Evolutionary conservation across 1,139 yeast species (phyloP).

Genomic region (Saccharomyces hybrid): DNA sequence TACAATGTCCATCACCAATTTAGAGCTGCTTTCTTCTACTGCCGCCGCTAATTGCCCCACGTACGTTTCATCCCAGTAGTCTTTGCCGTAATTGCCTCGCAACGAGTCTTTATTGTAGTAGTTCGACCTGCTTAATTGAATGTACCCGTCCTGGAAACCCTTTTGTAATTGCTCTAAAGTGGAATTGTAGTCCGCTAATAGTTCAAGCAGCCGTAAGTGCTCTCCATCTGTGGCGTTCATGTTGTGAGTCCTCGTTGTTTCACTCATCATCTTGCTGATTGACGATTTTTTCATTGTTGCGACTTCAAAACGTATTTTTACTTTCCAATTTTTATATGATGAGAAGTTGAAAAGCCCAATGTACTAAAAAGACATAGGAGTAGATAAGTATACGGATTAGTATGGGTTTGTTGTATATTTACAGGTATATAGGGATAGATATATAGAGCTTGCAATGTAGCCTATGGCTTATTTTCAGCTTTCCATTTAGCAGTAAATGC

Average conservation of each 20-base stretch:
- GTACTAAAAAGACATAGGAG: neutral
- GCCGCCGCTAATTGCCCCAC: slow-evolving; percentile 17
- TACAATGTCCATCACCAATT: slow-evolving; percentile 2
- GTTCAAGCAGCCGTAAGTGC: slow-evolving; percentile 12
- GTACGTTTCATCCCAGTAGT: slow-evolving; percentile 28
- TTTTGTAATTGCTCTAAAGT: slow-evolving; percentile 25
- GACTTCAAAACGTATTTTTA: neutral
- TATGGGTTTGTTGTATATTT: neutral
- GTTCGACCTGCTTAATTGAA: slow-evolving; percentile 27
- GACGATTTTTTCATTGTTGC: neutral
- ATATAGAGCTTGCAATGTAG: neutral
- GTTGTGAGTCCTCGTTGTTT: neutral
- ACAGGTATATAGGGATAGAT: neutral
- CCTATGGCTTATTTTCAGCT: slow-evolving; percentile 47
- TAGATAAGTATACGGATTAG: neutral
- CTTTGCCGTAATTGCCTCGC: slow-evolving; percentile 27
- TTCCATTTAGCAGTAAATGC: slow-evolving; percentile 61
- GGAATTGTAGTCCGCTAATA: slow-evolving; percentile 20
- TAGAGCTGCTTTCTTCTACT: slow-evolving; percentile 4
- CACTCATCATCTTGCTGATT: slow-evolving; percentile 5
- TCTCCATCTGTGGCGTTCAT: neutral
- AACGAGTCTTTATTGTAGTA: slow-evolving; percentile 27
- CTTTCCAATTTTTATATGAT: neutral
- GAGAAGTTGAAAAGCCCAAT: neutral
- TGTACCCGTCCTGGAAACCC: slow-evolving; percentile 21